Evolutionary conservation across 164 flowering plant genomes (phyloP), one percentile per base, ranked within the genome.

Genomic region (Annona cherimola): DNA sequence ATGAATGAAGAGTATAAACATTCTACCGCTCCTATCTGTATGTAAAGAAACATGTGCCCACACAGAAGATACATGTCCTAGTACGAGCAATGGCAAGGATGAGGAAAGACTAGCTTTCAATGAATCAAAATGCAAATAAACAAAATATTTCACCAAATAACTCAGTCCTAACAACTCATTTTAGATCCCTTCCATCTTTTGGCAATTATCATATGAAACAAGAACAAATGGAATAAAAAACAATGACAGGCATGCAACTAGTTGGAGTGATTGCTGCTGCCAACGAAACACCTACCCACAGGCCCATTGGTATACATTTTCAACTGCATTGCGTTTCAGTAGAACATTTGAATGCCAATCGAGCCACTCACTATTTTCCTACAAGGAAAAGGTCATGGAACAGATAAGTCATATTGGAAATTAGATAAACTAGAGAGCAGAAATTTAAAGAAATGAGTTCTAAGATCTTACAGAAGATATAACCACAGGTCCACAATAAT

Each of bases 221-320:
- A 9, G 14, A 50, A 50, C 14, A 16, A 1, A 9, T 50, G 57
- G 9, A 50, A 50, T 7, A 50, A 50, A 5, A 50, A 9, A 16
- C 3, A 16, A 50, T 9, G 14, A 50, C 9, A 50, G 18, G 57
- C 57, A 50, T 50, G 57, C 57, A 50, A 9, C 9, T 11, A 50
- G 57, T 50, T 45, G 5, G 50, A 45, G 50, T 45, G 50, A 3
- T 62, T 20, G 39, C 11, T 20, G 9, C 40, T 12, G 67, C 16
- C 4, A 59, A 42, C 66, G 26, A 45, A 44, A 62, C 62, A 84
- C 96, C 71, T 84, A 94, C 97, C 98, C 98, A 72, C 98, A 94
- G 11, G 89, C 88, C 98, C 98, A 94, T 54, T 91, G 92, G 75
- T 84, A 84, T 14, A 94, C 89, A 79, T 94, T 92, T 82, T 94